Base-by-base conservation (phyloP, 2,329 filamentous ascomycete species). In the Leptographium procerum region DNA sequence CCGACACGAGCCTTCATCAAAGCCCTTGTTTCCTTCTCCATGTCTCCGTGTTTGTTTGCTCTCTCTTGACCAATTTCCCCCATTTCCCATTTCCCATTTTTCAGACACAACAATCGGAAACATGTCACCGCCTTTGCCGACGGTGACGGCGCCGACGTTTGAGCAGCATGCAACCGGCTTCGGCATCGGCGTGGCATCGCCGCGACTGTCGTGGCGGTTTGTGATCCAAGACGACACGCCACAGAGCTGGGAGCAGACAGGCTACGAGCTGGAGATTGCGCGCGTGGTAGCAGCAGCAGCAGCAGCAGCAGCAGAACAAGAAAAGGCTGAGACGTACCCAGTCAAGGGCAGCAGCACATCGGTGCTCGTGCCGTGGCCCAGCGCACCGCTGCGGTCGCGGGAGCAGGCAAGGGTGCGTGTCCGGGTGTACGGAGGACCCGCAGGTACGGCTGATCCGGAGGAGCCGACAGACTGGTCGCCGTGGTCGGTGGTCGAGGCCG, bases 281-380 rank as follows among this genome's bases (percentile, higher is more conserved):
- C 57, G 53, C 19, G 13, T 24, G 13, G 11, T 31, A 11, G 31
- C 28, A 19, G 8, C 2, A n/a, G 19, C 22, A n/a, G n/a, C n/a
- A n/a, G n/a, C n/a, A n/a, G n/a, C n/a, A n/a, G n/a, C n/a, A n/a
- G n/a, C n/a, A n/a, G n/a, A n/a, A n/a, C n/a, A n/a, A n/a, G 48
- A 28, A 3, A 26, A 22, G 11, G 10, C 16, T 2, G 51, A 61
- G 29, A n/a, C 43, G 2, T 60, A 60, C 60, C 43, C 47, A 1
- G 59, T 62, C 22, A 8, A 54, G 14, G 57, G 57, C 34, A 54
- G 55, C 45, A 51, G 56, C 45, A 51, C 54, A 1, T 72, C 71
- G 1, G 63, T 70, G 14, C 65, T 72, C 4, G 69, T 72, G 10
- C 68, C 69, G 6, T 74, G 71, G 72, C 71, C 70, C 11, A 58